phyloP scores from a whole-genome alignment of 306 rosid species.

The Cucurbita ficifolia region DNA sequence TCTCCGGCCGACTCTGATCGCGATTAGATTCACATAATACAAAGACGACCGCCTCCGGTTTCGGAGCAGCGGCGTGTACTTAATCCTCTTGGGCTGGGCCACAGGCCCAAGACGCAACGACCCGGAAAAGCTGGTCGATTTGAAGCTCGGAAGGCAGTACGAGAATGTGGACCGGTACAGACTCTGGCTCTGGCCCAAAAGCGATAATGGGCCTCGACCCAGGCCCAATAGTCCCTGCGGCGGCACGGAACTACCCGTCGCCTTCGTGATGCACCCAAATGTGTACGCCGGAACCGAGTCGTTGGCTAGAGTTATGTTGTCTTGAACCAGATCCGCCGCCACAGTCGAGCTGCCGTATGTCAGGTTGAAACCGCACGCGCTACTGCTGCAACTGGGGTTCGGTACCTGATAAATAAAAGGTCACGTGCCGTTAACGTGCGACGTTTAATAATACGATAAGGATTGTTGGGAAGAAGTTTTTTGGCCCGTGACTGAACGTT shows the following conservation, averaged over 20 bases:
- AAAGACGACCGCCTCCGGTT: slow-evolving; percentile 82
- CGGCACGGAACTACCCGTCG: slow-evolving; percentile 56
- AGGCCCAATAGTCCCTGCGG: slow-evolving; percentile 77
- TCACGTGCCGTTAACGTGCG: slow-evolving; percentile 13
- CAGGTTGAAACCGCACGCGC: slow-evolving; percentile 62
- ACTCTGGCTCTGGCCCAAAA: slow-evolving; percentile 54
- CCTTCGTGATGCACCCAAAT: slow-evolving; percentile 62
- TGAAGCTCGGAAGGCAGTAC: slow-evolving; percentile 81
- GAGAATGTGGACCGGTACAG: slow-evolving; percentile 81
- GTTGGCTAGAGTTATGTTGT: slow-evolving; percentile 53
- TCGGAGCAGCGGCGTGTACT: slow-evolving; percentile 65
- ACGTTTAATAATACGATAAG: neutral
- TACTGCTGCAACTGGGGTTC: slow-evolving; percentile 57
- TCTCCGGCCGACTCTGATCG: slow-evolving; percentile 57
- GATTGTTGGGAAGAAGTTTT: neutral
- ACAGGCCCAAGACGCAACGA: slow-evolving; percentile 77
- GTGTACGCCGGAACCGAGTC: slow-evolving; percentile 51
- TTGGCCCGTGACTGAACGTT: neutral
- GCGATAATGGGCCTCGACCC: slow-evolving; percentile 85
- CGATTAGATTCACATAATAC: slow-evolving; percentile 55
- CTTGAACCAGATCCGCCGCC: slow-evolving; percentile 55
- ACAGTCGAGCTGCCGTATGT: slow-evolving; percentile 69
- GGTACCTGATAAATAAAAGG: slow-evolving; percentile 34
- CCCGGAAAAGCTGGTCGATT: slow-evolving; percentile 56
- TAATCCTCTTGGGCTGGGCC: slow-evolving; percentile 66